Evolutionary conservation across 2,329 filamentous ascomycete genomes (phyloP), one percentile per base, ranked within the genome.

Genomic region (Apiospora kogelbergensis): DNA sequence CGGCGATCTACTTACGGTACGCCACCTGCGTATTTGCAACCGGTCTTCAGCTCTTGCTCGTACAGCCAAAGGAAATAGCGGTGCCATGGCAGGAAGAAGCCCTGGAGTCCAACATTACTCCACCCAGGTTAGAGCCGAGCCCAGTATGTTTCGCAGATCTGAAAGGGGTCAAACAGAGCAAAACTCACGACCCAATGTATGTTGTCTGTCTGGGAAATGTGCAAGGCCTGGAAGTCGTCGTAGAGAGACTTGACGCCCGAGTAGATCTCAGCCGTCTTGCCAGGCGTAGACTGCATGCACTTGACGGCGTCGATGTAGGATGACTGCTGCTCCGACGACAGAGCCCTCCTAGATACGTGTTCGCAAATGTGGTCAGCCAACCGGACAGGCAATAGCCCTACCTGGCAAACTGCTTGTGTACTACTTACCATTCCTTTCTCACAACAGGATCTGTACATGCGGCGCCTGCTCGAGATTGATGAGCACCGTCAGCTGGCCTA

Each of bases 141-240:
- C 42, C 17, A 45, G 20, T 15, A 42, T 15, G 1, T 42, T 15
- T 15, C 11, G 6, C 48, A 30, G 26, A 17, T 20, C 26, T 9
- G 17, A 7, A 11, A 10, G 15, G 26, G 17, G 33, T 33, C 3
- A 33, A 33, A n/a, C 15, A 57, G 13, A 37, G 2, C 3, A 6
- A 11, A 22, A 60, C 53, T 37, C 30, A 60, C 63, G 67, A 68
- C 71, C 67, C 72, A 76, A 71, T 84, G 82, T 44, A 83, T 80
- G 13, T 68, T 70, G 42, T 78, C 72, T 1, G 81, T 82, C 71
- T 82, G 77, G 45, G 78, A 79, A 69, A 84, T 84, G 69, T 84
- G 83, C 10, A 80, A 73, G 15, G 78, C 82, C 40, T 80, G 74
- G 68, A 83, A 84, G 71, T 84, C 83, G 72, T 84, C 83, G 70